These are phyloP conservation scores for Pichia sp. DNA, from an alignment of 1,139 yeast genomes.

Conservation along the genomic window DNA sequence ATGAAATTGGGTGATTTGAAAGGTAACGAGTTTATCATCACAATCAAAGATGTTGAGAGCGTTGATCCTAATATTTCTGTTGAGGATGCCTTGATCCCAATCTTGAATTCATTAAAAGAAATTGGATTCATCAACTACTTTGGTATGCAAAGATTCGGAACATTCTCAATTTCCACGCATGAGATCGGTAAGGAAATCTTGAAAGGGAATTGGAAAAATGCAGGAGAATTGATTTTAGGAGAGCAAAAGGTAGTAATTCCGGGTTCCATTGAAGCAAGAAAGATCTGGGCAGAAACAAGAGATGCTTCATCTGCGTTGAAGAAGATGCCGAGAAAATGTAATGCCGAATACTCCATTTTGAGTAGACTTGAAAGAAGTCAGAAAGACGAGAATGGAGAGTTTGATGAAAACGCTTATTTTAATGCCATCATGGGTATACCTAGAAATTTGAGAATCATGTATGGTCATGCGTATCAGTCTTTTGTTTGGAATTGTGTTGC, in stretches of 20 bases:
- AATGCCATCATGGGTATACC: conserved; percentile 90
- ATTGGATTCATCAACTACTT: conserved; percentile 88
- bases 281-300: conserved; percentile 70
- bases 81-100: conserved; percentile 43
- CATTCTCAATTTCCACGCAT: conserved; percentile 90
- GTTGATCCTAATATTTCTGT: conserved; percentile 34
- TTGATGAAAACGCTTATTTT: conserved; percentile 50
- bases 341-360: conserved; percentile 77
- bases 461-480: conserved; percentile 96
- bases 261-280: conserved; percentile 76
- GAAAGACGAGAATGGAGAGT: conserved; percentile 45
- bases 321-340: conserved; percentile 80
- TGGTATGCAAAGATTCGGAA: conserved; percentile 98
- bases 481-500: conserved; percentile 90
- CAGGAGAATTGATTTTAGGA: conserved; percentile 70
- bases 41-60: conserved; percentile 64
- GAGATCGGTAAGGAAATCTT: conserved; percentile 71
- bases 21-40: conserved; percentile 86
- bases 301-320: conserved; percentile 63
- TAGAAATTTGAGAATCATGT: conserved; percentile 86
- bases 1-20: conserved; percentile 74
- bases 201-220: conserved; percentile 72
- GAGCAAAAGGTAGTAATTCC: conserved; percentile 84
- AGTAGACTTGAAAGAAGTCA: conserved; percentile 47
- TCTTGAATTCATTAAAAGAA: conserved; percentile 55